Conservation (phyloP, 1,139 yeast species). For the Hansenula anomala region DNA sequence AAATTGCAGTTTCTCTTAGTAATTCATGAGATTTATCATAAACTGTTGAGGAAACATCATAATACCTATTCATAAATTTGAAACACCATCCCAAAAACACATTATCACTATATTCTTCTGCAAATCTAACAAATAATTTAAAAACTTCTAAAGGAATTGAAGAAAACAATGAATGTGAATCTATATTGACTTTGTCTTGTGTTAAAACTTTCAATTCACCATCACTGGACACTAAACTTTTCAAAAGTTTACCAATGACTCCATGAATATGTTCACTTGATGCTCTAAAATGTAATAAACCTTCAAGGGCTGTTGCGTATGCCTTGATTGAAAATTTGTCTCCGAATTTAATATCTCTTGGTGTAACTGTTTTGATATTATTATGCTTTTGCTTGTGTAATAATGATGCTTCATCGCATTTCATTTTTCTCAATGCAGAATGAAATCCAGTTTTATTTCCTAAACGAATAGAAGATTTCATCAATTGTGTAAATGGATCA, state of each 20-base stretch:
- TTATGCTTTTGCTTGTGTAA: too few relatives aligned
- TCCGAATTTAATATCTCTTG: background rate
- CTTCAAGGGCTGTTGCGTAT: conserved; percentile 10
- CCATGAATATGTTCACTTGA: conserved; percentile 4
- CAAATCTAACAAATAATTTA: background rate
- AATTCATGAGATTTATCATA: too few relatives aligned
- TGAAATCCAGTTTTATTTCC: background rate
- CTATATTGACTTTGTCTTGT: background rate
- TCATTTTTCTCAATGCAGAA: background rate
- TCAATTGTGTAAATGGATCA: background rate
- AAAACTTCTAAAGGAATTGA: background rate
- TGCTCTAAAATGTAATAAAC: conserved; percentile 7
- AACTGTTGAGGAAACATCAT: background rate
- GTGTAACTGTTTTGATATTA: too few relatives aligned
- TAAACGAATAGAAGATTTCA: background rate
- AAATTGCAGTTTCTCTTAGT: background rate
- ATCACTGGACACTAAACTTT: background rate
- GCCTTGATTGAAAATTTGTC: conserved; percentile 2
- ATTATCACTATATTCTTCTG: background rate
- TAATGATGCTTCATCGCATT: background rate
- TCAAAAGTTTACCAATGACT: conserved; percentile 10
- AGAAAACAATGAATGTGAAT: background rate
- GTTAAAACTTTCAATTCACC: background rate
- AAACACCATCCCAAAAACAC: background rate
- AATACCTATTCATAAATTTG: background rate